Evolutionary conservation across 225 moss, liverwort and hornwort species (phyloP).

Genomic region (Polytrichum commune): DNA sequence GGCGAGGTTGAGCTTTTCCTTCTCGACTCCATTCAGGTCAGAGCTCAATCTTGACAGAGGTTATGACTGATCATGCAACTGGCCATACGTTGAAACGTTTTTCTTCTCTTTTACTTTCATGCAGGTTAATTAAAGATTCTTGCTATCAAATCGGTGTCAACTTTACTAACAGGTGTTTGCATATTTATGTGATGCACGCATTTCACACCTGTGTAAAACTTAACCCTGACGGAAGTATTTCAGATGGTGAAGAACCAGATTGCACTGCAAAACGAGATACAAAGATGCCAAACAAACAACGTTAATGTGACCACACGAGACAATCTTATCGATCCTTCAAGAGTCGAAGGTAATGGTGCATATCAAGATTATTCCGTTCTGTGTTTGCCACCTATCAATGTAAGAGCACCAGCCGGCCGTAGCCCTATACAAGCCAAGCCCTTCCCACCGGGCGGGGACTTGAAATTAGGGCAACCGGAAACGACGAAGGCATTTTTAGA

Average conservation of each 20-base stretch:
- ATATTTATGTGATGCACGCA: no score
- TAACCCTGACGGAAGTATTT: no score
- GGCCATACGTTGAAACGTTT: no score
- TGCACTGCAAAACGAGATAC: slow-evolving; percentile 17
- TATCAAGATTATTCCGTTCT: background rate
- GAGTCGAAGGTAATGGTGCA: no score
- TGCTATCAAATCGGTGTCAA: no score
- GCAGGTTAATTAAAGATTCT: no score
- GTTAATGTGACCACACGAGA: slow-evolving; percentile 5
- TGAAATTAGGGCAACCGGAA: background rate
- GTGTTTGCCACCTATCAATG: slow-evolving; percentile 12
- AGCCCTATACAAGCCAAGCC: background rate
- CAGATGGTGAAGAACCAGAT: slow-evolving; percentile 46
- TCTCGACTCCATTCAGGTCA: slow-evolving; percentile 59
- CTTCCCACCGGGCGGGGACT: background rate
- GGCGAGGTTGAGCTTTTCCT: slow-evolving; percentile 75
- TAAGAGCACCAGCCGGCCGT: slow-evolving; percentile 17
- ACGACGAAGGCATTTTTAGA: no score
- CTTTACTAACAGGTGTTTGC: no score
- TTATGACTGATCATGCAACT: no score
- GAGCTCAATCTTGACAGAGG: no score
- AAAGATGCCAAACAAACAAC: slow-evolving; percentile 15
- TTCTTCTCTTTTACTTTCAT: no score
- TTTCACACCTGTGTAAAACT: no score
- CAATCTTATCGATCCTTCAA: background rate